Conservation (phyloP, 1,139 yeast genomes). For the Insectozyma bohioensis region DNA sequence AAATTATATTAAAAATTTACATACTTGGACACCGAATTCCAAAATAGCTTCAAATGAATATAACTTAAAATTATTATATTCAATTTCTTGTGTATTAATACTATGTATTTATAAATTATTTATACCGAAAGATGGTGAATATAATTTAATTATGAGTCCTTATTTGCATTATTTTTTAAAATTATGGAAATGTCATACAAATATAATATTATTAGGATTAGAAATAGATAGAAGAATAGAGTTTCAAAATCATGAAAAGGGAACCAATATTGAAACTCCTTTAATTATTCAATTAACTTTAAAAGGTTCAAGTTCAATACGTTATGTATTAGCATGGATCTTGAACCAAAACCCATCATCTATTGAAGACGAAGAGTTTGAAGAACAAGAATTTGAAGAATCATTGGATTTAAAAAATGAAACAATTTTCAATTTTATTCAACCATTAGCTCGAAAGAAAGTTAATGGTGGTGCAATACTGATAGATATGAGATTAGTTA, state of each 20-base stretch:
- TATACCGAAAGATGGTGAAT: slow-evolving; percentile 23
- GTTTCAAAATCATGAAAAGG: slow-evolving; percentile 35
- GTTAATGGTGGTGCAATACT: slow-evolving; percentile 57
- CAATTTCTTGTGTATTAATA: slow-evolving; percentile 51
- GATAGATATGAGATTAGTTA: slow-evolving; percentile 49
- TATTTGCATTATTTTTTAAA: slow-evolving; percentile 55
- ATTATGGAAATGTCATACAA: slow-evolving; percentile 65
- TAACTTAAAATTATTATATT: slow-evolving; percentile 47
- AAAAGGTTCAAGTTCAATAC: slow-evolving; percentile 61
- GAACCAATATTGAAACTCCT: slow-evolving; percentile 42
- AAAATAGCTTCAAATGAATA: slow-evolving; percentile 27
- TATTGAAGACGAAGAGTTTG: slow-evolving; percentile 19
- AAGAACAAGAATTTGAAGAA: slow-evolving; percentile 18
- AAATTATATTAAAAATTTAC: slow-evolving; percentile 40
- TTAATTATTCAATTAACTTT: slow-evolving; percentile 49
- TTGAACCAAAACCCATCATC: slow-evolving; percentile 47
- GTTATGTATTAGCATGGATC: slow-evolving; percentile 60
- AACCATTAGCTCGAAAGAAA: slow-evolving; percentile 59
- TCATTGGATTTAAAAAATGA: slow-evolving; percentile 55
- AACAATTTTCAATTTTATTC: slow-evolving; percentile 53
- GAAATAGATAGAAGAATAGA: slow-evolving; percentile 66
- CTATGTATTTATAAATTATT: slow-evolving; percentile 54
- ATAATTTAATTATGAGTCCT: slow-evolving; percentile 55
- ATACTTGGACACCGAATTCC: slow-evolving; percentile 54
- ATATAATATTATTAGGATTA: slow-evolving; percentile 53